A percentile compares a stretch with the other conserved stretches of the same genome.
Conservation (phyloP, 192 early-diverging fungal species). For the Cetraspora pellucida region DNA sequence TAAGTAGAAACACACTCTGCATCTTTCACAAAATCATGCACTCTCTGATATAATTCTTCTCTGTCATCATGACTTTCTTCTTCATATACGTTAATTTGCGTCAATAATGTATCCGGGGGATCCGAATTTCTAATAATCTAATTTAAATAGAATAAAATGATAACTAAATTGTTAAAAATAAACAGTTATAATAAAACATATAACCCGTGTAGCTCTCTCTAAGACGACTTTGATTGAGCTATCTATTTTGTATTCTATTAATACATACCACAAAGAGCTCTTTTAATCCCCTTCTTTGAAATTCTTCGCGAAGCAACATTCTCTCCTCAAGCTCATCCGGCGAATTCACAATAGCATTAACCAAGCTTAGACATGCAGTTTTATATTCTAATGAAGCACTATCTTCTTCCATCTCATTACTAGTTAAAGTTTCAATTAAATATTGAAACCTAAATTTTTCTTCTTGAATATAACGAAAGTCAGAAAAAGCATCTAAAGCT, state of each 20-base stretch:
- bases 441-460: conserved; percentile 60
- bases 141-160: not conserved
- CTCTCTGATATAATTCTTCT: conserved; percentile 44
- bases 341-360: conserved; percentile 52
- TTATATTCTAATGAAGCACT: conserved; percentile 43
- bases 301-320: conserved; percentile 47
- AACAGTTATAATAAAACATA: too few species aligned
- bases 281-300: conserved; percentile 53
- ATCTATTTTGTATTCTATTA: conserved; percentile 19
- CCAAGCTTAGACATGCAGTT: conserved; percentile 44
- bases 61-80: conserved; percentile 48
- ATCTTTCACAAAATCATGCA: conserved; percentile 36
- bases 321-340: conserved; percentile 47
- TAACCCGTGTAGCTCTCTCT: too few species aligned
- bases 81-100: conserved; percentile 48
- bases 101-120: conserved; percentile 48
- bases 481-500: conserved; percentile 50
- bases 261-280: conserved; percentile 46
- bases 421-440: conserved; percentile 45
- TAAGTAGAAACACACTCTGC: conserved; percentile 28
- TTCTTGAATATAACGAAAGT: conserved; percentile 47
- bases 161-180: not conserved
- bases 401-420: not conserved
- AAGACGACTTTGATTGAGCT: too few species aligned
- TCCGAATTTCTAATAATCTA: conserved; percentile 13